Percentiles rank a stretch among this genome's conserved stretches.
Conservation (phyloP, 2,329 filamentous ascomycete species). For the Metarhizium rileyi region DNA sequence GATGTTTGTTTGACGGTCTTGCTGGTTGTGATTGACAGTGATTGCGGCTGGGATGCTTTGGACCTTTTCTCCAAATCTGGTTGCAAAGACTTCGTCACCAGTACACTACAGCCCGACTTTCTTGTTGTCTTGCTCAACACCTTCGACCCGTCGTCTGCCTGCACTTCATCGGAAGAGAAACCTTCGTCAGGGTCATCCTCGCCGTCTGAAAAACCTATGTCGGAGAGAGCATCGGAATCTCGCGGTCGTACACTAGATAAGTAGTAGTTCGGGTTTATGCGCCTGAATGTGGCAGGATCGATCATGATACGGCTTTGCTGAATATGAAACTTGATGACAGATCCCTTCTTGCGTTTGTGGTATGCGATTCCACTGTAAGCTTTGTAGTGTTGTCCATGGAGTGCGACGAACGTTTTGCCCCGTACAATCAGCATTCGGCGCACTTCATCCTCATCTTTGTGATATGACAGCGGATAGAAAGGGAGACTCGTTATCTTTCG, state of each 20-base stretch:
- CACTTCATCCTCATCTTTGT: slow-evolving; percentile 59
- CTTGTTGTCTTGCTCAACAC: background rate
- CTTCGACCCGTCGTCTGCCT: slow-evolving; percentile 27
- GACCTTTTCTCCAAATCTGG: slow-evolving; percentile 22
- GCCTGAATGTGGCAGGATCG: slow-evolving; percentile 70
- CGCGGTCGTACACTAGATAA: slow-evolving; percentile 66
- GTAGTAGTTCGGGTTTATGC: slow-evolving; percentile 78
- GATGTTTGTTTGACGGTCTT: slow-evolving; percentile 9
- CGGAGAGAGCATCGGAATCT: slow-evolving; percentile 51
- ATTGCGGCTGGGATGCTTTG: slow-evolving; percentile 43
- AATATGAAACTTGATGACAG: slow-evolving; percentile 65
- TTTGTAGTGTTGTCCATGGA: slow-evolving; percentile 78
- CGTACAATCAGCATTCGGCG: slow-evolving; percentile 62
- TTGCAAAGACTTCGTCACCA: slow-evolving; percentile 19
- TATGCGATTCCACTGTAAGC: slow-evolving; percentile 78
- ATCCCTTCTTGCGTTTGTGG: slow-evolving; percentile 63
- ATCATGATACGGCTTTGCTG: slow-evolving; percentile 84
- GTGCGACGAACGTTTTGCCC: slow-evolving; percentile 71
- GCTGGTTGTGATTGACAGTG: slow-evolving; percentile 26
- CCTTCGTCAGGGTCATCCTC: slow-evolving; percentile 20
- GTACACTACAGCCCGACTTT: slow-evolving; percentile 10
- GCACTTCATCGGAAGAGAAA: slow-evolving; percentile 29
- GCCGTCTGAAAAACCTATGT: slow-evolving; percentile 35
- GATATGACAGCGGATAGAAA: slow-evolving; percentile 71
- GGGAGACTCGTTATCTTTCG: slow-evolving; percentile 71